A percentile compares a stretch with the other conserved stretches of the same genome.
phyloP scores from a whole-genome alignment of 371 early-diverging fungal genomes.

The Cokeromyces recurvatus region DNA sequence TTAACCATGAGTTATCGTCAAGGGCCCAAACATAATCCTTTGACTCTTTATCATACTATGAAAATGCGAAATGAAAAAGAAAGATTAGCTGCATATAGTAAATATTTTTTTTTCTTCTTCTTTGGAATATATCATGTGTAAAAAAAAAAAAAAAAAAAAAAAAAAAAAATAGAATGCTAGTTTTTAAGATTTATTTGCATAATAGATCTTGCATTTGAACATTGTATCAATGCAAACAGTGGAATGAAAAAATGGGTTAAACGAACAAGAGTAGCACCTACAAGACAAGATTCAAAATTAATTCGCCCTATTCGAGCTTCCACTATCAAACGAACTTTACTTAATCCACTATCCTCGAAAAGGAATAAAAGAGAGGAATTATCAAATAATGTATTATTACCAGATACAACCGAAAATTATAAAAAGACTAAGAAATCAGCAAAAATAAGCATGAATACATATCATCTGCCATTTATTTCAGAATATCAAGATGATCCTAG shows the following conservation, averaged over 20 bases:
- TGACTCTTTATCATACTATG: constrained; percentile 49
- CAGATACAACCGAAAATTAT: too few relatives aligned
- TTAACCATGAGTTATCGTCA: constrained; percentile 35
- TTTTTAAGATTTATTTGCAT: not conserved
- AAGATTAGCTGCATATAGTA: constrained; percentile 39
- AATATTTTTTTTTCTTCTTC: not conserved
- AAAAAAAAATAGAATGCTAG: not conserved
- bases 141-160: too few relatives aligned
- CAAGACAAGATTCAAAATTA: constrained; percentile 12
- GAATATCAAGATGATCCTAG: too few relatives aligned
- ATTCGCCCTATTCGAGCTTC: constrained; percentile 4
- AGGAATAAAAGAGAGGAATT: too few relatives aligned
- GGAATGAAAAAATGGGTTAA: constrained; percentile 38
- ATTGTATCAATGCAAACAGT: constrained; percentile 40
- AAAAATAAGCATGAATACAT: too few relatives aligned
- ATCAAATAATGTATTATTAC: too few relatives aligned
- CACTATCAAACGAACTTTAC: constrained; percentile 11
- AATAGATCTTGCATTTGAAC: constrained; percentile 32
- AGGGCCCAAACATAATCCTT: constrained; percentile 31
- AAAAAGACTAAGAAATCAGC: too few relatives aligned
- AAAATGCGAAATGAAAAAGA: constrained; percentile 28
- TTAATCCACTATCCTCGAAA: constrained; percentile 8
- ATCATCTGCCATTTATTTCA: too few relatives aligned
- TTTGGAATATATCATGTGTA: too few relatives aligned
- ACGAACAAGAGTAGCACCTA: constrained; percentile 9